These are phyloP conservation scores for Leccinum disarticulatum DNA, from an alignment of 768 basidiomycete genomes.

Conservation along the genomic window DNA sequence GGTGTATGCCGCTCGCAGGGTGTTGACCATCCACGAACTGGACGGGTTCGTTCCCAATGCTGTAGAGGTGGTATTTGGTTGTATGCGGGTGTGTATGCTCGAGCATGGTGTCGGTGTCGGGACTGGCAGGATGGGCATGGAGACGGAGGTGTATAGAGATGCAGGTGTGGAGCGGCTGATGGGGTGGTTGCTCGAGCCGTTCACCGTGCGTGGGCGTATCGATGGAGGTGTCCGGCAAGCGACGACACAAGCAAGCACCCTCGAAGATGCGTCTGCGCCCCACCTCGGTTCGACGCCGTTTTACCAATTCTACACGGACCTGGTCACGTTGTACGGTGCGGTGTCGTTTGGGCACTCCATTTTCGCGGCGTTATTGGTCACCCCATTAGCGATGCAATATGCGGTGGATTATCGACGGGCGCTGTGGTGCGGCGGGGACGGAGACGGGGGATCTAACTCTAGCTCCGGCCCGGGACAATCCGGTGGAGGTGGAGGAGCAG, in stretches of 20 bases:
- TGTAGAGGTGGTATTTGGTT: constrained; percentile 56
- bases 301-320: constrained; percentile 92
- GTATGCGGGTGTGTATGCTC: constrained; percentile 96
- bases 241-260: constrained; percentile 18
- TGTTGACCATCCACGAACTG: constrained; percentile 44
- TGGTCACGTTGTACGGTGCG: constrained; percentile 86
- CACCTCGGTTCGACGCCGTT: constrained; percentile 76
- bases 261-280: constrained; percentile 55
- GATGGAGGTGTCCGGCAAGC: background rate
- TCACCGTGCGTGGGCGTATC: constrained; percentile 32
- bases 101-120: constrained; percentile 63
- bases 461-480: background rate
- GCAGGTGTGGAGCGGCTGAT: constrained; percentile 56
- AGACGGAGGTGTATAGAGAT: constrained; percentile 81
- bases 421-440: constrained; percentile 75
- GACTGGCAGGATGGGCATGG: constrained; percentile 8
- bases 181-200: constrained; percentile 57
- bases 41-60: constrained; percentile 28
- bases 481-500: background rate
- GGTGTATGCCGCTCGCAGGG: constrained; percentile 47
- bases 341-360: constrained; percentile 81
- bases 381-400: constrained; percentile 75
- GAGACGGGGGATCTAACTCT: background rate
- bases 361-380: constrained; percentile 74
- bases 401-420: constrained; percentile 80